Conservation (phyloP, 1,284 basidiomycete genomes). For the Cronartium quercuum region DNA sequence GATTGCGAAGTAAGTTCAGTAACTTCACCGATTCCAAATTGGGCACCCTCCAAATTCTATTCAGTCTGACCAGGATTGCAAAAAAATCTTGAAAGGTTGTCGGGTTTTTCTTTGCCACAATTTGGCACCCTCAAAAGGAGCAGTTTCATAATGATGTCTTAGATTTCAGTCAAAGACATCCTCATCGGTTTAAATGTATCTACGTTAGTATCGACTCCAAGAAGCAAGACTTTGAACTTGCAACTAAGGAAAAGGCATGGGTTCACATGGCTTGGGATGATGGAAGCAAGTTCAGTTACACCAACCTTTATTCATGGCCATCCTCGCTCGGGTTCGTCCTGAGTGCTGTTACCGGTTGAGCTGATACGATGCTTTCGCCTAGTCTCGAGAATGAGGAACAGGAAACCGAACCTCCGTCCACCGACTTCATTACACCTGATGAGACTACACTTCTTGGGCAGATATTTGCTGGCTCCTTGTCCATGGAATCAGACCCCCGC, state of each 20-base stretch:
- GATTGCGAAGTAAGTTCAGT: constrained; percentile 21
- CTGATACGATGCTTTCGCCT: not conserved
- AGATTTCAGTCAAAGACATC: constrained; percentile 10
- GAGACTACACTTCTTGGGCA: not conserved
- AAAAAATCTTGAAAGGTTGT: constrained; percentile 11
- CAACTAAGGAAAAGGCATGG: constrained; percentile 29
- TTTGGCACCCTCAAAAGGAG: constrained; percentile 9
- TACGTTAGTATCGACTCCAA: constrained; percentile 29
- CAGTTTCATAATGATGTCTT: constrained; percentile 14
- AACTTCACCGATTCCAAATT: not conserved
- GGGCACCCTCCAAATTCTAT: not conserved
- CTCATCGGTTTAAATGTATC: constrained; percentile 35
- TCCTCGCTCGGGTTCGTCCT: not conserved
- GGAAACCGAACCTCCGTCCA: not conserved
- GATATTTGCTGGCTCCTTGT: not conserved
- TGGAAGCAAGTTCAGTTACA: constrained; percentile 34
- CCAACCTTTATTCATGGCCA: no score
- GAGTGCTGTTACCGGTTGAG: not conserved
- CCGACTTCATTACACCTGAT: constrained; percentile 7
- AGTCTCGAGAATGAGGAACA: constrained; percentile 4
- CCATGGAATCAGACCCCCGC: not conserved
- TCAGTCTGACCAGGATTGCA: not conserved
- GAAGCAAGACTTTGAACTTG: constrained; percentile 2
- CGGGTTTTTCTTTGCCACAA: constrained; percentile 22
- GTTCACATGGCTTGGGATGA: constrained; percentile 37